A percentile compares a stretch with the other conserved stretches of the same genome.
phyloP scores from a whole-genome alignment of 257 asterid genomes.

The Nemophila menziesii region DNA sequence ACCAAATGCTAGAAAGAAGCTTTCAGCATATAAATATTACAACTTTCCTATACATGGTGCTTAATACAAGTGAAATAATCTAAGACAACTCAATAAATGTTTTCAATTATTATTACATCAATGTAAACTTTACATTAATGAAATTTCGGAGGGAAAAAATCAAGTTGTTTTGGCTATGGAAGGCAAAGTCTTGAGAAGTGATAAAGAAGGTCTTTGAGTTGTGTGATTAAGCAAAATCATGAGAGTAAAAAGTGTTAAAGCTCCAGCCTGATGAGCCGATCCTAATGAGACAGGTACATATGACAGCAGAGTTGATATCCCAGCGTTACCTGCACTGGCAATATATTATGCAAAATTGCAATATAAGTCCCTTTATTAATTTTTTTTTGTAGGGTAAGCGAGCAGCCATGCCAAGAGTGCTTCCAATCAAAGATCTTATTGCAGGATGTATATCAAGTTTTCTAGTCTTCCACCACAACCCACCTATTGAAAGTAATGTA shows the following conservation, averaged over 20 bases:
- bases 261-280: conserved; percentile 94
- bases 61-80: not conserved
- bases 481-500: conserved; percentile 55
- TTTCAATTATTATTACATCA: not conserved
- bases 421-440: conserved; percentile 47
- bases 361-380: too few species aligned
- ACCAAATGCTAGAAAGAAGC: not conserved
- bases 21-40: not conserved
- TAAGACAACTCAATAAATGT: too few species aligned
- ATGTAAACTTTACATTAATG: not conserved
- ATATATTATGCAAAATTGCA: not conserved
- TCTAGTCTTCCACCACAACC: conserved; percentile 63
- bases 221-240: conserved; percentile 88
- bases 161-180: conserved; percentile 30
- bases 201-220: conserved; percentile 61
- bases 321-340: conserved; percentile 54
- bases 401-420: conserved; percentile 79
- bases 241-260: conserved; percentile 67
- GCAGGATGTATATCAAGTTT: conserved; percentile 83
- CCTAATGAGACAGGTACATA: conserved; percentile 86
- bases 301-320: conserved; percentile 72
- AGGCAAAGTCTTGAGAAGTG: conserved; percentile 71
- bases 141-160: not conserved
- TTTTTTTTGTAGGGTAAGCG: too few species aligned
- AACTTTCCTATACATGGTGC: not conserved